Percentiles rank a stretch among this genome's conserved stretches.
These are phyloP conservation scores for Diaporthe citri DNA, from an alignment of 2,329 filamentous ascomycete genomes.

Conservation along the genomic window DNA sequence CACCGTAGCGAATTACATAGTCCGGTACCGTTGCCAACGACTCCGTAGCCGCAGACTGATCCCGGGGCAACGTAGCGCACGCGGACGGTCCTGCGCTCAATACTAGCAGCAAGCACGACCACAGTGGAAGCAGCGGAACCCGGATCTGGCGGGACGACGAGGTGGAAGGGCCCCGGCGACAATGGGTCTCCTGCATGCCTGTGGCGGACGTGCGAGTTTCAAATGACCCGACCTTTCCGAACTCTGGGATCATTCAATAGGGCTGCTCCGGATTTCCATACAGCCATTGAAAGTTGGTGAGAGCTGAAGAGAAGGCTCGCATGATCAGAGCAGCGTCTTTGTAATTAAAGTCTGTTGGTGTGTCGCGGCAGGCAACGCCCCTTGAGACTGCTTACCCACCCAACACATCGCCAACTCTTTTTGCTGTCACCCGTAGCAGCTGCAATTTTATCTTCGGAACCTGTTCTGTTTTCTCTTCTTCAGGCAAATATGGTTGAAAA, in stretches of 20 bases:
- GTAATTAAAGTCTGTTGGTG: background rate
- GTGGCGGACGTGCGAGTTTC: background rate
- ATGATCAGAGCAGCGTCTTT: background rate
- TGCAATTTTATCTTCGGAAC: too few species aligned
- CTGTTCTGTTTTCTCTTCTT: too few species aligned
- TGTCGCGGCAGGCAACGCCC: constrained; percentile 5
- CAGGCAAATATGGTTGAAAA: too few species aligned
- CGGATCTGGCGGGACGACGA: constrained; percentile 11
- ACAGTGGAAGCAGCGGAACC: background rate
- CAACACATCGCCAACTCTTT: background rate
- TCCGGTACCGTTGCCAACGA: constrained; percentile 42
- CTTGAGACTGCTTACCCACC: background rate
- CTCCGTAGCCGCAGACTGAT: background rate
- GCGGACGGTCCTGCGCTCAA: background rate
- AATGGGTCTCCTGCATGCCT: background rate
- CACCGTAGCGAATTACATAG: constrained; percentile 49
- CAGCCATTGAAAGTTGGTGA: background rate
- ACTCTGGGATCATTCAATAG: background rate
- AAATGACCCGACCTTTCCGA: background rate
- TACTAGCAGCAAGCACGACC: background rate
- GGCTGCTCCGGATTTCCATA: background rate
- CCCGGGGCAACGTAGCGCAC: background rate
- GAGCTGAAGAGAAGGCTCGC: background rate
- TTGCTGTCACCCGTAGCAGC: background rate
- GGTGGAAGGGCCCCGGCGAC: background rate